Evolutionary conservation across 768 basidiomycete species (phyloP).

Genomic region (Leccinum obscurum): DNA sequence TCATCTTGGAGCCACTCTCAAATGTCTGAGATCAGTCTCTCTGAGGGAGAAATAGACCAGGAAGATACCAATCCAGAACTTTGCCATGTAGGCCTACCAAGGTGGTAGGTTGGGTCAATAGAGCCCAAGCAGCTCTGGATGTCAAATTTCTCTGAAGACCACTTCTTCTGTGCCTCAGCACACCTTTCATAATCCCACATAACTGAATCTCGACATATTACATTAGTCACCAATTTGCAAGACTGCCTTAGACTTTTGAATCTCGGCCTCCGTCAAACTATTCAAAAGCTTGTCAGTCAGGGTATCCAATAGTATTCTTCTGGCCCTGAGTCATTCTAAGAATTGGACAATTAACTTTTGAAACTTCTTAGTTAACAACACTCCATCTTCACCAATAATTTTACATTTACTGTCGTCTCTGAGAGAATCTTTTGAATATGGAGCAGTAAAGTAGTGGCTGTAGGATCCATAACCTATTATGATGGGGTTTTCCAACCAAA

Average conservation of each 20-base stretch:
- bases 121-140: neutral
- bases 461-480: too few species aligned
- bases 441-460: too few species aligned
- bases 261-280: neutral
- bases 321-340: too few species aligned
- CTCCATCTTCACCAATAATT: too few species aligned
- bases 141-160: neutral
- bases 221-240: neutral
- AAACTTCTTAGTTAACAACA: too few species aligned
- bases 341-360: too few species aligned
- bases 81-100: neutral
- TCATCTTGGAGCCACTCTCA: neutral
- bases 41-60: neutral
- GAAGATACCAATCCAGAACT: neutral
- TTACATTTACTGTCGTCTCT: too few species aligned
- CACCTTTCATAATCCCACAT: neutral
- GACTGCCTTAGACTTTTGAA: neutral
- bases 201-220: neutral
- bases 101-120: neutral
- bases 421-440: too few species aligned
- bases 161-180: neutral
- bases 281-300: too few species aligned
- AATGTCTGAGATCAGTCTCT: neutral
- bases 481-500: too few species aligned
- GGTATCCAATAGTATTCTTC: too few species aligned